Conservation (phyloP, 225 moss, liverwort and hornwort species). For the Bryoerythrophyllum caledonicum region DNA sequence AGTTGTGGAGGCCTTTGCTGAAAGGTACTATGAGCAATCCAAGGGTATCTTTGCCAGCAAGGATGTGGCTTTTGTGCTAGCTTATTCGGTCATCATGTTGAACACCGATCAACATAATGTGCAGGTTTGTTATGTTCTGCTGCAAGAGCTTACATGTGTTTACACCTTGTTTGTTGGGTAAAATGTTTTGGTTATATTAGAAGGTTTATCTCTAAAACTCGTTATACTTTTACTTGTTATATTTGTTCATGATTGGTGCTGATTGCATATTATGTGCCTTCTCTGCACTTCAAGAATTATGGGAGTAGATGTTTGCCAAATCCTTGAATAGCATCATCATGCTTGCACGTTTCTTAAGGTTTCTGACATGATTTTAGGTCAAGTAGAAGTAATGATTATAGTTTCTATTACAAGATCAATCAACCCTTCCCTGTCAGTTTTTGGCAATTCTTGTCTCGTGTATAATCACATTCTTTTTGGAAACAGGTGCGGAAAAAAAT, state of each 20-base stretch:
- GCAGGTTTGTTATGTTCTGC: slow-evolving; percentile 44
- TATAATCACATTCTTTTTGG: not conserved
- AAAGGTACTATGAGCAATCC: slow-evolving; percentile 90
- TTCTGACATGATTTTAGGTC: not conserved
- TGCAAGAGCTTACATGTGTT: slow-evolving; percentile 13
- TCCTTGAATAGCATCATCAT: not conserved
- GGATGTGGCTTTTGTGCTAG: slow-evolving; percentile 95
- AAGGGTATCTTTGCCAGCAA: slow-evolving; percentile 80
- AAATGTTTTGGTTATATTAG: slow-evolving; percentile 11
- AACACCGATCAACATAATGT: slow-evolving; percentile 96
- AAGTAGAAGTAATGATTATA: not conserved
- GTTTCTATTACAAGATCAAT: not conserved
- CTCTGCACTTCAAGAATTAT: not conserved
- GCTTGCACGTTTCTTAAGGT: not conserved
- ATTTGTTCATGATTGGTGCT: not conserved
- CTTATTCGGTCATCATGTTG: slow-evolving; percentile 92
- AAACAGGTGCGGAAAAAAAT: slow-evolving; percentile 74
- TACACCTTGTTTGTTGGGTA: slow-evolving; percentile 33
- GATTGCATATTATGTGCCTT: slow-evolving; percentile 1
- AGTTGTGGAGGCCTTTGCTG: slow-evolving; percentile 94
- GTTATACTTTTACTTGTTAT: not conserved
- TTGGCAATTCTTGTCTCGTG: not conserved
- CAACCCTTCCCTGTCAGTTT: not conserved
- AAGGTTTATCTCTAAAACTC: not conserved
- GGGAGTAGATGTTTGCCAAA: not conserved